These are phyloP conservation scores for Geotrichum restrictum DNA, from an alignment of 1,139 yeast species.

Conservation along the genomic window DNA sequence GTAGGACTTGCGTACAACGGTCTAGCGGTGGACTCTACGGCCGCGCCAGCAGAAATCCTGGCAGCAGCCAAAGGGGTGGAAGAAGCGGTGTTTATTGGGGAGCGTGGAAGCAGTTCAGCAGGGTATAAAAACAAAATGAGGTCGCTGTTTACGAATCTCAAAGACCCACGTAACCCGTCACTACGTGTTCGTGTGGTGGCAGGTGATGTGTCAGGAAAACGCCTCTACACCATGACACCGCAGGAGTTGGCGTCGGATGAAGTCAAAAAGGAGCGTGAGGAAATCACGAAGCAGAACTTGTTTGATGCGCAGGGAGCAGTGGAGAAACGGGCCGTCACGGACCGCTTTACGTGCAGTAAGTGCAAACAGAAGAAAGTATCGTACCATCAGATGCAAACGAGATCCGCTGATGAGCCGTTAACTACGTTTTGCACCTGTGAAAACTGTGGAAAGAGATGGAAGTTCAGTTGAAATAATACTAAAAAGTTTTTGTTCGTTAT, in stretches of 20 bases:
- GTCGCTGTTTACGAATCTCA: slow-evolving; percentile 75
- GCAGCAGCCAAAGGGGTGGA: slow-evolving; percentile 70
- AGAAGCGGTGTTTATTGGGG: slow-evolving; percentile 58
- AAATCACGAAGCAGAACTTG: slow-evolving; percentile 79
- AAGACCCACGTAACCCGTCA: slow-evolving; percentile 86
- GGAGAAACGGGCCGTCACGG: slow-evolving; percentile 92
- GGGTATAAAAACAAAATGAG: slow-evolving; percentile 76
- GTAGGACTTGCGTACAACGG: slow-evolving; percentile 83
- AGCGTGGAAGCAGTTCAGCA: slow-evolving; percentile 48
- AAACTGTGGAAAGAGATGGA: slow-evolving; percentile 96
- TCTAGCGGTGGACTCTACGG: slow-evolving; percentile 72
- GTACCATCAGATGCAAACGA: slow-evolving; percentile 94
- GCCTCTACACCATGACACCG: slow-evolving; percentile 76
- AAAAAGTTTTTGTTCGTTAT: not conserved
- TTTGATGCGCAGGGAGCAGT: slow-evolving; percentile 99
- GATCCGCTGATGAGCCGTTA: slow-evolving; percentile 97
- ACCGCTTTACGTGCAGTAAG: slow-evolving; percentile 94
- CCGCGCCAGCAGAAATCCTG: slow-evolving; percentile 56
- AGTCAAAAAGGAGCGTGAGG: slow-evolving; percentile 78
- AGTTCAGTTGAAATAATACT: slow-evolving; percentile 45
- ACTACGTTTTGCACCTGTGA: slow-evolving; percentile 98
- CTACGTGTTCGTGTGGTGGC: slow-evolving; percentile 64
- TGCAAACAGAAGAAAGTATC: slow-evolving; percentile 96
- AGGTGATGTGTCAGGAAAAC: slow-evolving; percentile 60
- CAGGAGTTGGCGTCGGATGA: slow-evolving; percentile 91